Percentiles rank a stretch among this genome's conserved stretches.
Conservation (phyloP, 2,329 filamentous ascomycete species). For the Cladosporium sp. region DNA sequence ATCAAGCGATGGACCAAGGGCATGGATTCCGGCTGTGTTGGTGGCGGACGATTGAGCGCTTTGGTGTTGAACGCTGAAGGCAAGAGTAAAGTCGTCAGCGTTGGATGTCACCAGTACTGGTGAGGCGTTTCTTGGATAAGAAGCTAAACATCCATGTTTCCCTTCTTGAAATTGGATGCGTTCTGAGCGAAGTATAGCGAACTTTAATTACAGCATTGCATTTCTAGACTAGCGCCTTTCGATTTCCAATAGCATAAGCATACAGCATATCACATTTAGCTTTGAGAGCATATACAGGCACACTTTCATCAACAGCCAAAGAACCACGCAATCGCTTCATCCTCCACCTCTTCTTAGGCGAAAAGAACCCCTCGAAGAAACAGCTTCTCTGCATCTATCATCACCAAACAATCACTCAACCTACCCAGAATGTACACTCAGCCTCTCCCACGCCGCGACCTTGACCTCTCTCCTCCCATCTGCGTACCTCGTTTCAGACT, state of each 20-base stretch:
- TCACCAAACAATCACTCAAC: no score
- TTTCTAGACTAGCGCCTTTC: neutral
- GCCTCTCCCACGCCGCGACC: no score
- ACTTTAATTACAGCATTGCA: neutral
- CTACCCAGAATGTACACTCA: no score
- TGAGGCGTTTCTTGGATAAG: neutral
- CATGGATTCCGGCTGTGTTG: slow-evolving; percentile 77
- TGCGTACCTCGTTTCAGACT: no score
- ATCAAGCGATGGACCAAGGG: slow-evolving; percentile 71
- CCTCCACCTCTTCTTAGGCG: no score
- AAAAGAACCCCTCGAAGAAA: no score
- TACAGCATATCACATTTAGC: neutral
- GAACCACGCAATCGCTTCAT: no score
- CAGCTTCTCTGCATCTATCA: no score
- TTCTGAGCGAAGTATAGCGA: slow-evolving; percentile 7
- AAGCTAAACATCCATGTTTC: neutral
- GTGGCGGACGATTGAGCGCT: slow-evolving; percentile 70
- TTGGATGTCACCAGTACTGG: slow-evolving; percentile 38
- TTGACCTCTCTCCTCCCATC: no score
- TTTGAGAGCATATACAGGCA: no score
- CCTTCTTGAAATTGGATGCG: neutral
- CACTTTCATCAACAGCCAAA: no score
- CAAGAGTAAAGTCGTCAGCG: slow-evolving; percentile 31
- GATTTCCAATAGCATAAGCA: neutral
- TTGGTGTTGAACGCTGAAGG: slow-evolving; percentile 63